phyloP scores from a whole-genome alignment of 169 alveolate genomes.

The Haemoproteus tartakovskyi region DNA sequence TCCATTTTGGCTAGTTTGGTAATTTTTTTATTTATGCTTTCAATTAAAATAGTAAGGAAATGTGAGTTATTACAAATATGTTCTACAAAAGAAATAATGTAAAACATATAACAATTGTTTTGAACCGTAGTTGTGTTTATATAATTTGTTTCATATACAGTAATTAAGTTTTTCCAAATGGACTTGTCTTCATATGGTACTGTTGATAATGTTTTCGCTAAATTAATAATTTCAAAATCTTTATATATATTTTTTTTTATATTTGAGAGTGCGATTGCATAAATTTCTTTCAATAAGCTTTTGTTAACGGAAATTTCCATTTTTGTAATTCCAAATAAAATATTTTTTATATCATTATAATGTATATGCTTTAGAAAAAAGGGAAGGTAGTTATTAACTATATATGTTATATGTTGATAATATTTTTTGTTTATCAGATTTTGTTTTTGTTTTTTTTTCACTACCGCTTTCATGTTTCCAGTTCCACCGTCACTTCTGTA shows the following conservation, averaged over 20 bases:
- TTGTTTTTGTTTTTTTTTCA: constrained; percentile 4
- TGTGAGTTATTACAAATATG: background rate
- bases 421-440: constrained; percentile 20
- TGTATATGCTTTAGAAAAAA: constrained; percentile 26
- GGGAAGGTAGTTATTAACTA: constrained; percentile 24
- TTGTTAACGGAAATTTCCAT: constrained; percentile 53
- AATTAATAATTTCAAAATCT: constrained; percentile 53
- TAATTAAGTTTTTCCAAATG: constrained; percentile 25
- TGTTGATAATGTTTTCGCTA: constrained; percentile 30
- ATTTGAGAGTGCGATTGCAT: constrained; percentile 12
- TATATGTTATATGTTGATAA: constrained; percentile 40
- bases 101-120: constrained; percentile 46
- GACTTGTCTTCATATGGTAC: constrained; percentile 25
- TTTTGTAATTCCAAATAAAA: constrained; percentile 54
- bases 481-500: too few species aligned
- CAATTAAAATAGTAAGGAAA: constrained; percentile 14
- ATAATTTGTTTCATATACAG: constrained; percentile 24
- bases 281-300: constrained; percentile 18
- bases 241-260: constrained; percentile 21
- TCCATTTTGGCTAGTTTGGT: constrained; percentile 6
- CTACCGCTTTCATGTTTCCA: background rate
- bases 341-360: constrained; percentile 58
- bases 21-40: constrained; percentile 27
- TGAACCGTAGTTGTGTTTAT: constrained; percentile 17
- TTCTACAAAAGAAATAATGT: constrained; percentile 33